Percentiles rank a stretch among this genome's conserved stretches.
These are phyloP conservation scores for Botryotinia convoluta DNA, from an alignment of 2,329 filamentous ascomycete species.

Conservation along the genomic window DNA sequence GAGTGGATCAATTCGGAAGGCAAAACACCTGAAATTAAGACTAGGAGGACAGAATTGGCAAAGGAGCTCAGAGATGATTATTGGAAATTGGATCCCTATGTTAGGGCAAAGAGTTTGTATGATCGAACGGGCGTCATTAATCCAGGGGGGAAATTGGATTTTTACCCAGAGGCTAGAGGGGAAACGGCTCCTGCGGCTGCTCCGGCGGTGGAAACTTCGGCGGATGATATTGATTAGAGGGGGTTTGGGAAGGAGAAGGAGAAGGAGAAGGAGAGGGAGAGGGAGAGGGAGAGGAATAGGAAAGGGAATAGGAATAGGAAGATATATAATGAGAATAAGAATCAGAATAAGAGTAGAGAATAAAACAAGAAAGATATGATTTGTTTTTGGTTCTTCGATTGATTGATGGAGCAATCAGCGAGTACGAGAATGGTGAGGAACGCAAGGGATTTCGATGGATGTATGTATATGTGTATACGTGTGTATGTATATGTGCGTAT, in stretches of 20 bases:
- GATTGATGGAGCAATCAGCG: not conserved
- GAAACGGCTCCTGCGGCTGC: slow-evolving; percentile 16
- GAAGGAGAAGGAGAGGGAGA: not conserved
- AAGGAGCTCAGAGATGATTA: slow-evolving; percentile 69
- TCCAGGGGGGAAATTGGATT: slow-evolving; percentile 64
- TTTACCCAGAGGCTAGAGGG: slow-evolving; percentile 52
- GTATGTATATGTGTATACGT: not conserved
- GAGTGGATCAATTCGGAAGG: slow-evolving; percentile 63
- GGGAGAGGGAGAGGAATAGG: not conserved
- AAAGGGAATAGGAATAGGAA: not conserved
- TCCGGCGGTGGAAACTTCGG: slow-evolving; percentile 16
- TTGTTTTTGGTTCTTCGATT: not conserved
- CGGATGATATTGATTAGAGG: slow-evolving; percentile 35
- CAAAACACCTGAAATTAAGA: slow-evolving; percentile 47
- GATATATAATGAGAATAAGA: not conserved
- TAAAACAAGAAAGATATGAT: not conserved
- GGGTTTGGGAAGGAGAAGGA: not conserved
- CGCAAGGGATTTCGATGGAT: not conserved
- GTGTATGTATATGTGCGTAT: too few species aligned
- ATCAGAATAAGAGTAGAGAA: not conserved
- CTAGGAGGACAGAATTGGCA: slow-evolving; percentile 60
- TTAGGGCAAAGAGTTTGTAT: slow-evolving; percentile 79
- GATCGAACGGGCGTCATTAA: slow-evolving; percentile 75
- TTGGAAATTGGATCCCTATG: slow-evolving; percentile 85
- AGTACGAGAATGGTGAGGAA: not conserved